Conservation (phyloP, 1,284 basidiomycete species). For the Apiotrichum veenhuisii region DNA sequence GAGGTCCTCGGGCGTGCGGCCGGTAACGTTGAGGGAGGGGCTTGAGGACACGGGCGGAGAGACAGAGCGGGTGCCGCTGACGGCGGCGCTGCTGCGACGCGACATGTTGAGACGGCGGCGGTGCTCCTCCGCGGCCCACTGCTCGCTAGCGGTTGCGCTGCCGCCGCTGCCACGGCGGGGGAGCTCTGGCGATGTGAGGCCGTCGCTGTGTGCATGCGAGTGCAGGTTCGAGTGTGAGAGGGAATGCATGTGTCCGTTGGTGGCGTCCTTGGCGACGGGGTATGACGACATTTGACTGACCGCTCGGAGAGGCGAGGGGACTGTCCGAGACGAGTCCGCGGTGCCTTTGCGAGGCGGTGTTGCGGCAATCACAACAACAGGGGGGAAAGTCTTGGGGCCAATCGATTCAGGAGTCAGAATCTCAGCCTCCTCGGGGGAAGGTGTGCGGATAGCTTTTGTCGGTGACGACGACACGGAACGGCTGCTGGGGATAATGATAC, state of each 20-base stretch:
- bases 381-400: not conserved
- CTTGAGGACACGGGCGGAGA: not conserved
- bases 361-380: not conserved
- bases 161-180: not conserved
- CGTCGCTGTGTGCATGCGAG: not conserved
- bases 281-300: not conserved
- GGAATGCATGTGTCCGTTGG: not conserved
- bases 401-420: not conserved
- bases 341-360: not conserved
- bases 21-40: not conserved
- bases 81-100: not conserved
- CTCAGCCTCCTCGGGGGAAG: not conserved
- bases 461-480: not conserved
- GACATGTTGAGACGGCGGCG: not conserved
- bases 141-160: not conserved
- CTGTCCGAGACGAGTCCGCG: not conserved
- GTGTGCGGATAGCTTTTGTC: not conserved
- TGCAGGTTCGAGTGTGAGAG: not conserved
- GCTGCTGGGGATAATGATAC: not conserved
- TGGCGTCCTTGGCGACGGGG: not conserved
- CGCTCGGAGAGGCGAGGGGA: not conserved
- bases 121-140: not conserved
- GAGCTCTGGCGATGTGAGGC: not conserved
- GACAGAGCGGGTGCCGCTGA: not conserved
- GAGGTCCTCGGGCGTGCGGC: conserved; percentile 18